Percentiles rank a stretch among this genome's conserved stretches.
phyloP scores from a whole-genome alignment of 805 yeast species.

The Zygotorulaspora florentina region DNA sequence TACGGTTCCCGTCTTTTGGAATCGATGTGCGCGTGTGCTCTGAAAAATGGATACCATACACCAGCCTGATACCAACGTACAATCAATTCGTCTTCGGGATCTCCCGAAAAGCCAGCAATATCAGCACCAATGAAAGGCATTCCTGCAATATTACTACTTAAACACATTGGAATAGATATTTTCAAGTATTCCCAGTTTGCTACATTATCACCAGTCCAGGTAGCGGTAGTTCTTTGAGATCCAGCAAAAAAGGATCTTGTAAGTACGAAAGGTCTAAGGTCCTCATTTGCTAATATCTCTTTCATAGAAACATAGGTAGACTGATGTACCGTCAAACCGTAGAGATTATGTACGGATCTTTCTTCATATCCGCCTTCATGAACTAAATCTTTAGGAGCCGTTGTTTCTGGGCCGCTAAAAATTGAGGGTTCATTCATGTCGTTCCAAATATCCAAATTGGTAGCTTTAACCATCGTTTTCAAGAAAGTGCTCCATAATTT shows the following conservation, averaged over 20 bases:
- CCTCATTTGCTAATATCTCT: slow-evolving; percentile 42
- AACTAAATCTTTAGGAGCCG: slow-evolving; percentile 75
- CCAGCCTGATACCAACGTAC: slow-evolving; percentile 97
- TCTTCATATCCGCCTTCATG: slow-evolving; percentile 85
- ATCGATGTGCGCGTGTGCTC: slow-evolving; percentile 96
- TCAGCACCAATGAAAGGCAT: slow-evolving; percentile 95
- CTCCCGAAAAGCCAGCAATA: slow-evolving; percentile 93
- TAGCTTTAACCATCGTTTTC: slow-evolving; percentile 42
- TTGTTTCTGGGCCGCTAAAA: slow-evolving; percentile 90
- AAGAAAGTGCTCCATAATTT: slow-evolving; percentile 58
- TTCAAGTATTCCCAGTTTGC: slow-evolving; percentile 86
- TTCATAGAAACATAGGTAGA: slow-evolving; percentile 67
- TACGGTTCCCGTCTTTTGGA: slow-evolving; percentile 91
- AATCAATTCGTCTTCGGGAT: slow-evolving; percentile 76
- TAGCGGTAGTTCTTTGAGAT: slow-evolving; percentile 84
- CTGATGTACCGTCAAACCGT: slow-evolving; percentile 76
- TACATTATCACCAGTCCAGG: slow-evolving; percentile 98
- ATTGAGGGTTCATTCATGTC: slow-evolving; percentile 98
- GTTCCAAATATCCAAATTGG: slow-evolving; percentile 85
- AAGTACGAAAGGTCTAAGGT: slow-evolving; percentile 76
- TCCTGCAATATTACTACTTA: slow-evolving; percentile 76
- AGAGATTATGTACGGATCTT: slow-evolving; percentile 83
- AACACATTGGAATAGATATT: slow-evolving; percentile 79
- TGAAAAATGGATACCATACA: slow-evolving; percentile 91
- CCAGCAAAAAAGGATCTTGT: slow-evolving; percentile 89